Base-by-base conservation (phyloP, 148 eudicot genomes). In the Nyssa sinensis region DNA sequence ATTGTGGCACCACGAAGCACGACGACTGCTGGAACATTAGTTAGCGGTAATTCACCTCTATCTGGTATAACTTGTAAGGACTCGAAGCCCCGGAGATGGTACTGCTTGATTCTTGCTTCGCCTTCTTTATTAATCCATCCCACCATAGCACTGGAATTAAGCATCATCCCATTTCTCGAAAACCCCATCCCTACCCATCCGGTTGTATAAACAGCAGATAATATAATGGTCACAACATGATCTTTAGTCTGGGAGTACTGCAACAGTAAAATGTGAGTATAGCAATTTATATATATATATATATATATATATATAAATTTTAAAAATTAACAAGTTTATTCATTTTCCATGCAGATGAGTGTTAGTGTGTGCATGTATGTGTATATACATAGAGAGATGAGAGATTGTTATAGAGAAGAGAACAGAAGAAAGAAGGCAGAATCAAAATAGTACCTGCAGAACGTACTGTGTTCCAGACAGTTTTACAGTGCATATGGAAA, bases 161-260 rank as follows among this genome's bases (percentile, higher is more conserved):
- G 82, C 99, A 95, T 95, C 89, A 79, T 88, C n/a, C 99, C 99
- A 49, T 92, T 80, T 73, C 82, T 89, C 7, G 99, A 95, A 49
- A 95, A 90, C 0, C 91, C 99, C 19, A 95, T 89, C 27, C 97
- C 99, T 12, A 95, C 97, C 97, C 97, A 95, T 74, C 99, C 99
- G 14, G 84, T 80, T 17, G 97, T 95, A 84, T 95, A 95, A 63
- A 77, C 60, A 44, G 97, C 88, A 57, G 99, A 95, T 78, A 95
- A 34, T 51, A 95, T 81, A 31, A 95, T 76, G 23, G 93, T 95
- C 66, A 95, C 79, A 33, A 78, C 88, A 73, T 93, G 69, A 49
- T 92, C 94, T 60, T 88, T 75, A 79, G 84, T 83, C 78, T 90
- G 96, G 53, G 93, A 89, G 72, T 90, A 87, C 99, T 95, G 94